Base-by-base conservation (phyloP, 352 stramenopile species). In the Pythium rhizo-oryzae region DNA sequence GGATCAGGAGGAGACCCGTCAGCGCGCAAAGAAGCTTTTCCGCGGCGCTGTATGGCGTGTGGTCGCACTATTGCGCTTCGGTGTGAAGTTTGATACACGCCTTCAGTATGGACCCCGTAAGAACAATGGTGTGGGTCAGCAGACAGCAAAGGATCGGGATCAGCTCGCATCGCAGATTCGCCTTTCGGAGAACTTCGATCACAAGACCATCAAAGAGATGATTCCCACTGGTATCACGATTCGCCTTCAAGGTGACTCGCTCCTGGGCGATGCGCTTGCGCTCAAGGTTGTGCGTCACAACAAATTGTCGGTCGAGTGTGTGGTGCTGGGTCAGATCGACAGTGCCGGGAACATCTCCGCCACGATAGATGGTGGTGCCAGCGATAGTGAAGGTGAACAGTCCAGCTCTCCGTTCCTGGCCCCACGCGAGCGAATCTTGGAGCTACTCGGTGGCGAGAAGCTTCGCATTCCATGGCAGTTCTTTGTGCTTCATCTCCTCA, bases 161-260 rank as follows among this genome's bases (percentile, higher is more conserved):
- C 68, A 78, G 28, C 69, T 87, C 18, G 80, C 90, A 0, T 90
- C 87, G 25, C 86, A 93, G 57, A 96, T 96, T 49, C 84, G 84
- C 1, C 62, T 96, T 30, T 96, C 87, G 2, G 87, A 96, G 68
- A 94, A 96, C 62, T 96, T 96, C 65, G 87, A 96, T 60, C 88
- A 96, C 82, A 91, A 93, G 67, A 92, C 85, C 9, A 96, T 96
- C 68, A 96, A 96, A 61, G 87, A 92, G 56, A 93, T 96, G 84
- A 91, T 96, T 58, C 88, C 88, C 4, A 93, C 84, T 23, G 88
- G 88, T 18, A 94, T 96, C 52, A 94, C 83, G 19, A 86, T 96
- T 51, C 77, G 82, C 7, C 65, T 96, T 8, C 79, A 93, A 63
- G 87, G 87, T 23, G 84, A 94, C 37, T 92, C 86, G 44, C 74